A percentile compares a stretch with the other conserved stretches of the same genome.
phyloP scores from a whole-genome alignment of 2,329 filamentous ascomycete genomes.

The Epichloe glyceriae region DNA sequence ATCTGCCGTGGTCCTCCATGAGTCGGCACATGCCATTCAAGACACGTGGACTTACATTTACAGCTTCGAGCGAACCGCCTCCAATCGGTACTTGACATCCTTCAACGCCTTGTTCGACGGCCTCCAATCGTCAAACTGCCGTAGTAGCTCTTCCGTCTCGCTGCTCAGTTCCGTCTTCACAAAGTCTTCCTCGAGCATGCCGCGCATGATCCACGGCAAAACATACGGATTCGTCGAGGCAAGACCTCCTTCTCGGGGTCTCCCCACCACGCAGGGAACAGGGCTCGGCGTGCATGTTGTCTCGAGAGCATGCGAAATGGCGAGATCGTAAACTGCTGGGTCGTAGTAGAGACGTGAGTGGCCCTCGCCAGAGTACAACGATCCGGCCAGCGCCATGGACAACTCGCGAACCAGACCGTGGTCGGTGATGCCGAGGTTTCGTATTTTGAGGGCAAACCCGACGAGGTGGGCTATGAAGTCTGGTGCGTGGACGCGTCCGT shows the following conservation, averaged over 20 bases:
- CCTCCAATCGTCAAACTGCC: slow-evolving; percentile 87
- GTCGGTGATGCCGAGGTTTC: slow-evolving; percentile 84
- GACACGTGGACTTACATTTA: slow-evolving; percentile 22
- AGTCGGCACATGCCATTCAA: too few species aligned
- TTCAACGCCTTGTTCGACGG: slow-evolving; percentile 81
- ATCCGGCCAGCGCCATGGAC: slow-evolving; percentile 76
- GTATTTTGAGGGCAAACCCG: slow-evolving; percentile 83
- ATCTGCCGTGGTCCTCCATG: not conserved
- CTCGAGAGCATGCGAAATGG: slow-evolving; percentile 60
- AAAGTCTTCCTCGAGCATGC: slow-evolving; percentile 79
- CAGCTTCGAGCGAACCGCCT: slow-evolving; percentile 80
- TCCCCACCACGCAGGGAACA: slow-evolving; percentile 17
- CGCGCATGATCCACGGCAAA: slow-evolving; percentile 90
- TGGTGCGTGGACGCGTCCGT: slow-evolving; percentile 80
- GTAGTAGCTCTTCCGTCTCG: slow-evolving; percentile 69
- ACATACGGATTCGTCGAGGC: slow-evolving; percentile 69
- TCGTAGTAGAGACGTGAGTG: slow-evolving; percentile 93
- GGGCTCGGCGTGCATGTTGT: slow-evolving; percentile 42
- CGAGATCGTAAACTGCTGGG: slow-evolving; percentile 67
- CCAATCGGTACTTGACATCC: slow-evolving; percentile 89
- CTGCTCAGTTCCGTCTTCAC: slow-evolving; percentile 67
- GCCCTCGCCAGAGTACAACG: slow-evolving; percentile 81
- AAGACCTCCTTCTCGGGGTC: slow-evolving; percentile 16
- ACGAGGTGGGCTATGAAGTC: slow-evolving; percentile 91
- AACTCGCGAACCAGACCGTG: slow-evolving; percentile 89